Evolutionary conservation across 2,329 filamentous ascomycete genomes (phyloP).

Genomic region (Stemphylium beticola): DNA sequence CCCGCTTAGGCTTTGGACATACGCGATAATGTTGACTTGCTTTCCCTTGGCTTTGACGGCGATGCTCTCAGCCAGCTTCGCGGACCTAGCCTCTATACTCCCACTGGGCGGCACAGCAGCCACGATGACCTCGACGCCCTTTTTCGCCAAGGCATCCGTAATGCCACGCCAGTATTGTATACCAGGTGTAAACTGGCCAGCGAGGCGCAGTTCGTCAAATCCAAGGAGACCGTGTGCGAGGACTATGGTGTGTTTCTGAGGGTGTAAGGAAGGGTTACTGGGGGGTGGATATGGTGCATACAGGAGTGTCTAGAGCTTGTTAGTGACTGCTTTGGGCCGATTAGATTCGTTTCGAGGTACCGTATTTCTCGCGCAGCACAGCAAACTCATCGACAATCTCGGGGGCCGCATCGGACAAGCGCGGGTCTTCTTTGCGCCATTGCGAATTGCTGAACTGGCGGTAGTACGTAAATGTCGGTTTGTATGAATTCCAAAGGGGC

Average conservation of each 20-base stretch:
- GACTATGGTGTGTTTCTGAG: constrained; percentile 62
- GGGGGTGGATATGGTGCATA: constrained; percentile 15
- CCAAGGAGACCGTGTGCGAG: constrained; percentile 70
- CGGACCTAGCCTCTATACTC: constrained; percentile 64
- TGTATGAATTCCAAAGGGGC: neutral
- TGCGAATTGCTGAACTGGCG: constrained; percentile 33
- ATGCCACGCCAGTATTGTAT: constrained; percentile 71
- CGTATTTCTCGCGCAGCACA: constrained; percentile 62
- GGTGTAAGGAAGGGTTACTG: constrained; percentile 40
- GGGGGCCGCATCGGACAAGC: constrained; percentile 58
- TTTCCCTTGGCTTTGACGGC: constrained; percentile 60
- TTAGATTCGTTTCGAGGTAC: constrained; percentile 40
- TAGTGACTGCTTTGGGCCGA: constrained; percentile 5
- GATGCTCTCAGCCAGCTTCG: constrained; percentile 61
- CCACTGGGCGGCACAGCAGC: constrained; percentile 65
- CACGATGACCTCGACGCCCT: constrained; percentile 66
- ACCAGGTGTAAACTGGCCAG: constrained; percentile 60
- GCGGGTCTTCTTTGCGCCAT: constrained; percentile 53
- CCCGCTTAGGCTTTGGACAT: constrained; percentile 34
- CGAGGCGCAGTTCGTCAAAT: constrained; percentile 67
- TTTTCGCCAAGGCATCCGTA: constrained; percentile 61
- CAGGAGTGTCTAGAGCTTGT: constrained; percentile 42
- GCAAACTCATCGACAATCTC: constrained; percentile 68
- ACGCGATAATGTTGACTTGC: constrained; percentile 70
- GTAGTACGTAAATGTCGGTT: neutral